Base-by-base conservation (phyloP, 108 stramenopile genomes). In the Cyclotella sp. region DNA sequence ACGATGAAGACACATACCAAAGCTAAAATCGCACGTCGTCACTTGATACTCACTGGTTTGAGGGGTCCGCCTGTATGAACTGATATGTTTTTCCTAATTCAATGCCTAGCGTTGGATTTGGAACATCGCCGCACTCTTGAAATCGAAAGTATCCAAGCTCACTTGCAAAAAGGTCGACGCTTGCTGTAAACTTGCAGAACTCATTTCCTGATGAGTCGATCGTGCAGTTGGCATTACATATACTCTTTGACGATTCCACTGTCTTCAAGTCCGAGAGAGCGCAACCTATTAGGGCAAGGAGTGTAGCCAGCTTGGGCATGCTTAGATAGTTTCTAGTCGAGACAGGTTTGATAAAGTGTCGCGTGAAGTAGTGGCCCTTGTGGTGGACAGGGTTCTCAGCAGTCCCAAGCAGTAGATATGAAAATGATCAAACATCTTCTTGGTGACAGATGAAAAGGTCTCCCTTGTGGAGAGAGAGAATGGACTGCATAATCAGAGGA, bases 41-140 rank as follows among this genome's bases (percentile, higher is more conserved):
- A 49, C 47, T n/a, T 49, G n/a, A 49, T n/a, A 49, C 47, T 7
- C 84, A 93, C 75, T 81, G 93, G 78, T 95, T 95, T 47, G 82
- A 73, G 9, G n/a, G 47, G 39, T 74, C 81, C 21, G 45, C 66
- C 73, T 94, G 93, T 28, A 72, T 76, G 73, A 97, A 97, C 9
- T 77, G 77, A 75, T 97, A 95, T 14, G 87, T 91, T 21, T 86
- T 65, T 14, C 86, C 88, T 24, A 90, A 68, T 40, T 87, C 83
- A 75, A 97, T 84, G 7, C 85, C 90, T 28, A 97, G 78, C 0
- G 84, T 89, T 7, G 96, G 96, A 59, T 93, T 91, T 16, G 85
- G 42, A 8, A 70, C 68, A 39, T 85, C 85, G 27, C 88, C 92
- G 54, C 91, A 95, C 62, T 90, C 94, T n/a, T 92, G 89, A 40